Evolutionary conservation across 352 stramenopile species (phyloP), one percentile per base, ranked within the genome.

Genomic region (Peronospora belbahrii): DNA sequence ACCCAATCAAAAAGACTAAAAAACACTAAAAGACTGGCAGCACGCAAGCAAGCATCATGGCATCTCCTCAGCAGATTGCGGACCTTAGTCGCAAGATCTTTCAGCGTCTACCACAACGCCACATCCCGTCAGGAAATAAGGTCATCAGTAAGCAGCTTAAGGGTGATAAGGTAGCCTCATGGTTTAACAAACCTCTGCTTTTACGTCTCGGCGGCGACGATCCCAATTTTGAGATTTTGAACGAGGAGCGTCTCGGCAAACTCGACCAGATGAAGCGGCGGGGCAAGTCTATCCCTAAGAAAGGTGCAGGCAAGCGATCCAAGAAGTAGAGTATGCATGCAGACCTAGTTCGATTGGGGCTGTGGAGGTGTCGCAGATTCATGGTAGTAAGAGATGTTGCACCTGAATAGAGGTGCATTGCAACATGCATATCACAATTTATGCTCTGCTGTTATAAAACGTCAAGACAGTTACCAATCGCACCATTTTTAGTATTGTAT

Each of bases 141-240:
- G 70, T 93, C 31, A 88, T 93, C 64, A 88, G 76, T 62, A 88
- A 88, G 70, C 76, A 90, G 67, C 70, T 93, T 33, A 86, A 85
- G 67, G 81, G 81, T 39, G 81, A 93, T 27, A 90, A 87, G 64
- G 63, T 93, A 8, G 81, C 73, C 19, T 83, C 70, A 40, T 93
- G 81, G 81, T 93, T 93, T 61, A 81, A 85, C 55, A 93, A 93
- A 65, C 81, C 81, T 20, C 62, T 93, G 20, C 48, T 63, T 38
- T 53, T 88, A 56, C 74, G 76, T 61, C 60, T 90, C 14, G 78
- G 78, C 55, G 70, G 78, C 38, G 75, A 93, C 59, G 80, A 89
- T 67, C 78, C 80, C 27, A 88, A 85, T 70, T 93, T 88, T 47
- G 70, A 84, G 56, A 86, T 90, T 48, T 52, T 86, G 50, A 82